A percentile compares a stretch with the other conserved stretches of the same genome.
Conservation (phyloP, 1,284 basidiomycete species). For the Hymenochaete sp. region DNA sequence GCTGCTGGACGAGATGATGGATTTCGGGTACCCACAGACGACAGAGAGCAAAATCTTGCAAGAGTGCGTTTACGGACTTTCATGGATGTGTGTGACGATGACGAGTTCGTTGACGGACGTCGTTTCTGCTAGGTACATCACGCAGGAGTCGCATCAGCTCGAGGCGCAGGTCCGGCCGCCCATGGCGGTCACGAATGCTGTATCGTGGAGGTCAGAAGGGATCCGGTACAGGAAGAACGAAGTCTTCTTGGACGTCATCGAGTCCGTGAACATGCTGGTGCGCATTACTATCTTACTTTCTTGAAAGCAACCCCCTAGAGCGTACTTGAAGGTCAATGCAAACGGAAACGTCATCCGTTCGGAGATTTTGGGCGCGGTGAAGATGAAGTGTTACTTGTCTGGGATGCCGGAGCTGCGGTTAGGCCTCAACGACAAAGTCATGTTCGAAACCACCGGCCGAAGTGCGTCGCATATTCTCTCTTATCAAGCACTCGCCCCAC, state of each 20-base stretch:
- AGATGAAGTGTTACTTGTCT: slow-evolving; percentile 99
- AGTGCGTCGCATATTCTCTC: slow-evolving; percentile 43
- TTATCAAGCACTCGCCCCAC: not conserved
- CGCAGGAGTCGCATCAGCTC: slow-evolving; percentile 97
- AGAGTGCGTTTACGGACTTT: no score
- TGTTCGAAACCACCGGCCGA: slow-evolving; percentile 96
- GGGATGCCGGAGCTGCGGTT: slow-evolving; percentile 97
- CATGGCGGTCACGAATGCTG: slow-evolving; percentile 97
- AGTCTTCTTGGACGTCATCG: slow-evolving; percentile 97
- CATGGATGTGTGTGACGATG: no score
- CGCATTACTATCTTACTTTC: slow-evolving; percentile 22
- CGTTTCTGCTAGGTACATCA: slow-evolving; percentile 83
- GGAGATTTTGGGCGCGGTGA: slow-evolving; percentile 94
- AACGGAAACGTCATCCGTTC: slow-evolving; percentile 96
- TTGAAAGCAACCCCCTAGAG: not conserved
- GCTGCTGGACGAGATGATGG: slow-evolving; percentile 99
- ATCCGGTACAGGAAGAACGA: slow-evolving; percentile 99
- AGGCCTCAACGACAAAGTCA: slow-evolving; percentile 98
- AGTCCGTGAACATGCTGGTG: slow-evolving; percentile 93
- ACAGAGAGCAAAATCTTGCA: slow-evolving; percentile 99
- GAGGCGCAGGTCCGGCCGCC: slow-evolving; percentile 95
- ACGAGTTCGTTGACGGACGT: no score
- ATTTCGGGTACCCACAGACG: slow-evolving; percentile 98
- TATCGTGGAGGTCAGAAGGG: slow-evolving; percentile 97
- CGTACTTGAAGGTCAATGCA: slow-evolving; percentile 73